Base-by-base conservation (phyloP, 2,329 filamentous ascomycete genomes). In the Septoria linicola region DNA sequence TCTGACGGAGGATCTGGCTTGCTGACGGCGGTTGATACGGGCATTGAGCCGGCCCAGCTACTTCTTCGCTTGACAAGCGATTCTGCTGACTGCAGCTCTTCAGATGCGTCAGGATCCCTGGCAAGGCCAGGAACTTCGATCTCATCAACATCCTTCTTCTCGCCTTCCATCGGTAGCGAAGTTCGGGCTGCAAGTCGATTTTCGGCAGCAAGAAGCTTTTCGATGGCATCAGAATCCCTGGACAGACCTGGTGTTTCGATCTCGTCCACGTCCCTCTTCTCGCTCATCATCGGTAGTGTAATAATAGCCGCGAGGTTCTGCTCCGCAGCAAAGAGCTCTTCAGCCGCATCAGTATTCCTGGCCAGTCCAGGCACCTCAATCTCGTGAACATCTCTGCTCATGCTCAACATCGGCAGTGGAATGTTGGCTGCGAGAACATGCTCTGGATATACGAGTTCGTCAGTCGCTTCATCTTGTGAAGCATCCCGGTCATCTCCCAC, bases 71-170 rank as follows among this genome's bases (percentile, higher is more conserved):
- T 25, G 16, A 37, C 47, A 13, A 36, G 21, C 14, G 42, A 10
- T 39, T 53, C 51, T 70, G 68, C 46, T 2, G 50, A 36, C 8
- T 41, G 49, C 8, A 34, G 23, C 23, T 35, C 39, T 7, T 73
- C 74, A 10, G 74, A 73, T 4, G 74, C 74, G 44, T 86, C 85
- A 11, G 85, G 83, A 49, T 88, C 83, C 50, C 76, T 81, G 1
- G 79, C 81, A 4, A 89, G 75, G 0, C 86, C 87, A 3, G 87
- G 87, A 37, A 89, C 80, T 63, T 93, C 87, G 35, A 95, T 93
- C 66, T 95, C 89, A 39, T 85, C 79, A 6, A 92, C 72, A 64
- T 95, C 89, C 41, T 83, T 78, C 35, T 80, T 76, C 14, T 76
- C 75, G 30, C 81, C 76, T 20, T 76, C 76, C 34, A 84, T 72